Evolutionary conservation across 306 rosid genomes (phyloP), one percentile per base, ranked within the genome.

Genomic region (Begonia peltatifolia): DNA sequence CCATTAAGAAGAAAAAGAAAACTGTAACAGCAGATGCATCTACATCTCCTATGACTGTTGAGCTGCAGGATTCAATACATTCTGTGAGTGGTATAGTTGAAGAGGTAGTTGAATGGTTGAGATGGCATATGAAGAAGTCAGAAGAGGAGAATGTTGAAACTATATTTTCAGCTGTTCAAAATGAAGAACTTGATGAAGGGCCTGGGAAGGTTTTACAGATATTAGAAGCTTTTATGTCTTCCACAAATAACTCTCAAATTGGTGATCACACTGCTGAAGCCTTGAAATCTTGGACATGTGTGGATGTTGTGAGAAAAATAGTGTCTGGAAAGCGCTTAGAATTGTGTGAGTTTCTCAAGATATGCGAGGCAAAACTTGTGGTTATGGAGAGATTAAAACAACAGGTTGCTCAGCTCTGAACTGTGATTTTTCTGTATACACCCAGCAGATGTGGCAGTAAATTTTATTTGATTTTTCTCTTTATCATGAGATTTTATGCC

Each of bases 1-100:
- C 87, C 1, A 79, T 94, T 50, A 92, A 87, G 68, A 92, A 78
- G 76, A 92, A 92, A 66, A 92, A 87, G 84, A 92, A 81, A 76
- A 67, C 79, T 38, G 94, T 93, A 51, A 57, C 75, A 13, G 57
- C 55, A 46, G 77, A 77, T 59, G 83, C 60, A 58, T 70, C 78
- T 46, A 41, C 66, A 59, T 68, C 77, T 46, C 69, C 74, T 57
- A 55, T 79, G 41, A 61, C 68, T 42, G 74, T 52, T 30, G 59
- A 75, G 25, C 25, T 80, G 7, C 69, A 81, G 30, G 71, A 77
- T 54, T 83, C 93, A 16, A 69, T 78, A 56, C 69, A 56, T 66
- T 85, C 67, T 55, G 63, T 84, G 16, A 67, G 76, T 59, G 60
- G 46, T 53, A 65, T 67, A 10, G 6, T 84, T 58, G 99, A 79